A percentile compares a stretch with the other conserved stretches of the same genome.
Evolutionary conservation across 176 grass and related monocot species (phyloP).

Genomic region (Hyparrhenia diplandra): DNA sequence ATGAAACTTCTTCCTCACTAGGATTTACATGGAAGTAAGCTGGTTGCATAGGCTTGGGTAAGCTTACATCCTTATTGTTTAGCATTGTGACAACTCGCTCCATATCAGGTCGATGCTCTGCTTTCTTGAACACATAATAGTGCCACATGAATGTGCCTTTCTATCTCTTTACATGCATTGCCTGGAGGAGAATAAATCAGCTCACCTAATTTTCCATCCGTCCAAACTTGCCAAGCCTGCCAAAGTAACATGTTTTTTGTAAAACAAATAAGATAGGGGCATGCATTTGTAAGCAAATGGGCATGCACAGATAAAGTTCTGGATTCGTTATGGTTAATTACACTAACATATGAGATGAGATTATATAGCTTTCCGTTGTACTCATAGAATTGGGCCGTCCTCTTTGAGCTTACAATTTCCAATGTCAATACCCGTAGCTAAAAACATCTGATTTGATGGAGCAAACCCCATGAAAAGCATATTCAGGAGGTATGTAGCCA

Average conservation of each 20-base stretch:
- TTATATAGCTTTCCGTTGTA: slow-evolving; percentile 29
- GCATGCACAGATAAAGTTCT: slow-evolving; percentile 8
- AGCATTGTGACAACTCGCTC: slow-evolving; percentile 28
- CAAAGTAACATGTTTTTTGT: background rate
- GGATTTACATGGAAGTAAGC: slow-evolving; percentile 48
- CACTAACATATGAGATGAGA: slow-evolving; percentile 46
- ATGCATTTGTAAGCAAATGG: slow-evolving; percentile 16
- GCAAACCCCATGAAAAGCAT: slow-evolving; percentile 61
- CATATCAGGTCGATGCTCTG: slow-evolving; percentile 37
- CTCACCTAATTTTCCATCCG: slow-evolving; percentile 3
- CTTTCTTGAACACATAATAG: slow-evolving; percentile 49
- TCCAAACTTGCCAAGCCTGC: slow-evolving; percentile 40
- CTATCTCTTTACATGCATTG: slow-evolving; percentile 6
- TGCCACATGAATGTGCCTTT: slow-evolving; percentile 42
- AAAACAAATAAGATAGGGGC: background rate
- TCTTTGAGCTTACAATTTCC: slow-evolving; percentile 50
- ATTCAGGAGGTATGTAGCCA: slow-evolving; percentile 77
- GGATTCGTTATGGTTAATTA: background rate
- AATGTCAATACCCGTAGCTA: slow-evolving; percentile 62
- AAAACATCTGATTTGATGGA: slow-evolving; percentile 72
- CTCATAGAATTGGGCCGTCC: slow-evolving; percentile 15
- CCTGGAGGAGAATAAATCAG: slow-evolving; percentile 11
- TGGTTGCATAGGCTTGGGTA: slow-evolving; percentile 32
- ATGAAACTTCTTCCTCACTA: slow-evolving; percentile 29
- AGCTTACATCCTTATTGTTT: slow-evolving; percentile 5